Base-by-base conservation (phyloP, 2,329 filamentous ascomycete genomes). In the Fusarium solani-melongenae region DNA sequence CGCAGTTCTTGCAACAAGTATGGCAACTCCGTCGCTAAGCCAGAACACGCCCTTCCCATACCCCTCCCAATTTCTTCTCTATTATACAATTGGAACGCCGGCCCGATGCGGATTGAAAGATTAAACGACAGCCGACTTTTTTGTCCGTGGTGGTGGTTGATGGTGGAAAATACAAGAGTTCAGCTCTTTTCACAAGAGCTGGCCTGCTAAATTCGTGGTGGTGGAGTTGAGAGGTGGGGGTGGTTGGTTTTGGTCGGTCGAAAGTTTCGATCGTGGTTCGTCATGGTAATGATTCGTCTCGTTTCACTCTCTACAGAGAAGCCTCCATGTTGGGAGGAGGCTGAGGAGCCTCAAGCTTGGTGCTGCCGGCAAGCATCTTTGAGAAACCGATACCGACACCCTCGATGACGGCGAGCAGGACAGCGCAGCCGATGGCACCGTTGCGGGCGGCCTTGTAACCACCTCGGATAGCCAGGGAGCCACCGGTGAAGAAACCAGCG, bases 331-430 rank as follows among this genome's bases (percentile, higher is more conserved):
- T 79, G n/a, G 79, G 80, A 51, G 80, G 81, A 20, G 78, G 77
- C 67, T 80, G 77, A 27, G 81, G 81, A 62, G 80, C 91, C 85
- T 98, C 94, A 77, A 97, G 86, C 85, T 92, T 92, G 73, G 94
- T 97, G 82, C 92, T 93, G 73, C 95, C 93, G 38, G 95, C 94
- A 90, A 98, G 93, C 92, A 98, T 95, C 83, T 95, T 92, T 83
- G 95, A 93, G 86, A 98, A 96, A 10, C 94, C 95, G 81, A 99
- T 98, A 78, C 96, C 96, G 64, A 98, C 96, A 79, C 96, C 96
- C 84, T 99, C 96, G 73, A 99, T 98, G 75, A 99, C 96, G 59
- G 94, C 96, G 53, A 99, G 88, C 79, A 99, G 89, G 74, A 98
- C 93, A 29, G 94, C 96, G 83, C 96, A 98, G 77, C 96, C 96